Evolutionary conservation across 2,329 filamentous ascomycete genomes (phyloP).

Genomic region (Periconia digitata): DNA sequence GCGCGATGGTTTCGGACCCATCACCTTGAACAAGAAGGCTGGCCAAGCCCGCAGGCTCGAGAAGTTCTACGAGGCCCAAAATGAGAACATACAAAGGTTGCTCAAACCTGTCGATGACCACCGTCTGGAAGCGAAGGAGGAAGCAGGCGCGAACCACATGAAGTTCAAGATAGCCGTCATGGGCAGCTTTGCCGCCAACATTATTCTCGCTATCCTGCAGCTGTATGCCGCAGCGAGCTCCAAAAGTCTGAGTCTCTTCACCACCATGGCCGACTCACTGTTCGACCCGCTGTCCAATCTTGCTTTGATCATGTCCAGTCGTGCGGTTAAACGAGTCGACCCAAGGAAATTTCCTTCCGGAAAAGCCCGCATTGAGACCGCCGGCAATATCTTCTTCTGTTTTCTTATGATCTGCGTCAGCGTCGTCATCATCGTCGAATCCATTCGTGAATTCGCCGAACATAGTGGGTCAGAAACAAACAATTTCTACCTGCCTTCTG

Average conservation of each 20-base stretch:
- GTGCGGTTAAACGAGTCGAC: slow-evolving; percentile 86
- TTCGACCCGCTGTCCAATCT: slow-evolving; percentile 92
- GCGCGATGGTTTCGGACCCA: slow-evolving; percentile 57
- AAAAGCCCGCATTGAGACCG: slow-evolving; percentile 91
- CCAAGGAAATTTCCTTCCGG: slow-evolving; percentile 84
- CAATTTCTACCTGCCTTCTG: slow-evolving; percentile 75
- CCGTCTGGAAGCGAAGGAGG: slow-evolving; percentile 75
- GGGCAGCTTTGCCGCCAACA: slow-evolving; percentile 75
- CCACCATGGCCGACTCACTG: slow-evolving; percentile 92
- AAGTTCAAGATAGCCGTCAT: slow-evolving; percentile 70
- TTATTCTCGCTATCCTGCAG: slow-evolving; percentile 77
- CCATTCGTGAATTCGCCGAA: slow-evolving; percentile 67
- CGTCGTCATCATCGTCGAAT: slow-evolving; percentile 88
- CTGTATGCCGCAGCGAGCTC: slow-evolving; percentile 86
- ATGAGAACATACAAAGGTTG: slow-evolving; percentile 88
- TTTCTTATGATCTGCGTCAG: slow-evolving; percentile 95
- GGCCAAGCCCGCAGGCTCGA: slow-evolving; percentile 61
- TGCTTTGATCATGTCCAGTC: slow-evolving; percentile 81
- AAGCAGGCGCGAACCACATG: slow-evolving; percentile 78
- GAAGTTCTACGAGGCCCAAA: slow-evolving; percentile 86
- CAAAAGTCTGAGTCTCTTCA: slow-evolving; percentile 91
- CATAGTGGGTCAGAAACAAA: slow-evolving; percentile 52
- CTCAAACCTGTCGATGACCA: slow-evolving; percentile 94
- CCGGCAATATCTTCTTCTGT: slow-evolving; percentile 94
- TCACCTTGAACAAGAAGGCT: slow-evolving; percentile 47